phyloP scores from a whole-genome alignment of 2,329 filamentous ascomycete genomes.

The Colletotrichum falcatum region DNA sequence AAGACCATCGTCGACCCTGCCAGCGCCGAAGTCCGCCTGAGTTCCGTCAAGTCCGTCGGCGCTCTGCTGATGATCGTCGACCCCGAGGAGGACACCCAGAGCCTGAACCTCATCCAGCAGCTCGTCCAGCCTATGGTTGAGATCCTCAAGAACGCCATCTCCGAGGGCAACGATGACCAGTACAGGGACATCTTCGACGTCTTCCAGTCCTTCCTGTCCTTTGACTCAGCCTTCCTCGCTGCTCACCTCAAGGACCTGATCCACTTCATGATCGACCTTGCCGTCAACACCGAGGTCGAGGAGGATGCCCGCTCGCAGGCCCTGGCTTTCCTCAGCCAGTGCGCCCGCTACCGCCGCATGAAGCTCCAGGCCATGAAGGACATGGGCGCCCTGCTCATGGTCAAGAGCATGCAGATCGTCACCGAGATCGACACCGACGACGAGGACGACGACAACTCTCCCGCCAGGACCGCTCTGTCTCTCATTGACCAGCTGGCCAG shows the following conservation, averaged over 20 bases:
- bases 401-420: slow-evolving; percentile 88
- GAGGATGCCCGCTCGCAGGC: slow-evolving; percentile 92
- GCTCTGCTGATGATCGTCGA: slow-evolving; percentile 89
- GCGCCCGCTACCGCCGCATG: slow-evolving; percentile 90
- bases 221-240: slow-evolving; percentile 85
- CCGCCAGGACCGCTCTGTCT: slow-evolving; percentile 85
- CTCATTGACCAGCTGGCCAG: slow-evolving; percentile 90
- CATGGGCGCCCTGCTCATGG: slow-evolving; percentile 87
- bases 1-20: slow-evolving; percentile 91
- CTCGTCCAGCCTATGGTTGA: slow-evolving; percentile 90
- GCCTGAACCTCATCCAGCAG: slow-evolving; percentile 80
- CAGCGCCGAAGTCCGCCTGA: slow-evolving; percentile 92
- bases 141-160: slow-evolving; percentile 86
- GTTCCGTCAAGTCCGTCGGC: slow-evolving; percentile 91
- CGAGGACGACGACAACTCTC: slow-evolving; percentile 79
- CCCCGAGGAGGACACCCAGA: slow-evolving; percentile 83
- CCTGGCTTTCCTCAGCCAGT: slow-evolving; percentile 93
- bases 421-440: slow-evolving; percentile 90
- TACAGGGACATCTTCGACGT: slow-evolving; percentile 94
- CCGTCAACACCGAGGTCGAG: slow-evolving; percentile 79
- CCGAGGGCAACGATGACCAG: slow-evolving; percentile 85
- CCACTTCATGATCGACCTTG: slow-evolving; percentile 92
- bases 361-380: slow-evolving; percentile 91
- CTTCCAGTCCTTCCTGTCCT: slow-evolving; percentile 94
- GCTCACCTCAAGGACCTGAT: slow-evolving; percentile 90